phyloP scores from a whole-genome alignment of 805 yeast species.

The Saccharomycopsis sp. region DNA sequence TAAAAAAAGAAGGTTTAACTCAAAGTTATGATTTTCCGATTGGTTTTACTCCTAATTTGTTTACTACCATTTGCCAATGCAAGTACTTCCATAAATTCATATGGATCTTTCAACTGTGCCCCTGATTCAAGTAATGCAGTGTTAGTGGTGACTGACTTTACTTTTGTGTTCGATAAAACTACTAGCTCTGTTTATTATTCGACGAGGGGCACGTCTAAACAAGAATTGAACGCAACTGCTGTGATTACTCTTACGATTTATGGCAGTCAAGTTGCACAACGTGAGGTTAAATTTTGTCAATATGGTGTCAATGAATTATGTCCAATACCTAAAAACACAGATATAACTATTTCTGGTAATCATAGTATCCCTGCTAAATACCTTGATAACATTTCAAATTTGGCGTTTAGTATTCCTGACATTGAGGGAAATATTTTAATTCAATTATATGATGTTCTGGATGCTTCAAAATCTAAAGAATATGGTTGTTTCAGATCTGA shows the following conservation, averaged over 20 bases:
- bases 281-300: slow-evolving; percentile 27
- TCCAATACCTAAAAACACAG: slow-evolving; percentile 25
- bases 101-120: slow-evolving; percentile 20
- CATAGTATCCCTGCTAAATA: slow-evolving; percentile 27
- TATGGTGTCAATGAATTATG: slow-evolving; percentile 27
- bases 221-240: slow-evolving; percentile 19
- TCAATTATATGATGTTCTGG: slow-evolving; percentile 14
- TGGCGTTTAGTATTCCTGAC: slow-evolving; percentile 30
- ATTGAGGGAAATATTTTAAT: slow-evolving; percentile 28
- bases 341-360: slow-evolving; percentile 24
- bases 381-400: slow-evolving; percentile 24
- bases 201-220: slow-evolving; percentile 17
- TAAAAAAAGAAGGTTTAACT: background rate
- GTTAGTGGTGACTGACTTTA: slow-evolving; percentile 14
- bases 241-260: slow-evolving; percentile 25
- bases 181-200: slow-evolving; percentile 13
- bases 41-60: background rate
- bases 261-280: slow-evolving; percentile 25
- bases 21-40: background rate
- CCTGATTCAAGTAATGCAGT: slow-evolving; percentile 8
- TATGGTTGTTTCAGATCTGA: slow-evolving; percentile 23
- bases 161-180: slow-evolving; percentile 9
- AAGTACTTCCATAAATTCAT: slow-evolving; percentile 7
- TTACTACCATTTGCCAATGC: background rate
- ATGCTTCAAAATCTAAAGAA: background rate